phyloP scores from a whole-genome alignment of 2,329 filamentous ascomycete genomes.

The Nothophaeocryptopus gaeumannii region DNA sequence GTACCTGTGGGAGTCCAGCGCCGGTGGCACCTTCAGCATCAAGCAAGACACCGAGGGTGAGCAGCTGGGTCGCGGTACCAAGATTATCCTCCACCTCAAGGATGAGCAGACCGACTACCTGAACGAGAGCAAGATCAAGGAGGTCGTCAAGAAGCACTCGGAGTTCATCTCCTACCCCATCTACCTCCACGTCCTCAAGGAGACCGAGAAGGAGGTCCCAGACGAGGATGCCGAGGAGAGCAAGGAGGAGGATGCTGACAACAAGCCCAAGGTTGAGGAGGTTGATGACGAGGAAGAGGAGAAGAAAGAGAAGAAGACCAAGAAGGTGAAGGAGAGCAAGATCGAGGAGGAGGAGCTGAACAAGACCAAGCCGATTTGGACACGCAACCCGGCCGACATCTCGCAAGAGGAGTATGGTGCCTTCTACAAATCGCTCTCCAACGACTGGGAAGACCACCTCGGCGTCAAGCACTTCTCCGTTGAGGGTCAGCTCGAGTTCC shows the following conservation, averaged over 20 bases:
- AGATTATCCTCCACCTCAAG: slow-evolving; percentile 98
- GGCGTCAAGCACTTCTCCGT: slow-evolving; percentile 99
- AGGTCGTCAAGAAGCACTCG: slow-evolving; percentile 99
- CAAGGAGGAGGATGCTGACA: slow-evolving; percentile 74
- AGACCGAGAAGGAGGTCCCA: slow-evolving; percentile 97
- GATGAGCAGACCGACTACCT: slow-evolving; percentile 98
- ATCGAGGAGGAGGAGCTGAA: slow-evolving; percentile 99
- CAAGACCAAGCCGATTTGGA: slow-evolving; percentile 99
- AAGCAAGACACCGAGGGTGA: slow-evolving; percentile 84
- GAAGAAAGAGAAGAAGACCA: slow-evolving; percentile 93
- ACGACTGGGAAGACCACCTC: slow-evolving; percentile 99
- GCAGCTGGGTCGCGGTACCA: slow-evolving; percentile 88
- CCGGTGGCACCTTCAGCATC: slow-evolving; percentile 96
- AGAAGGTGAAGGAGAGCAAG: slow-evolving; percentile 98
- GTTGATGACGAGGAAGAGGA: slow-evolving; percentile 75
- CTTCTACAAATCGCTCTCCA: slow-evolving; percentile 99
- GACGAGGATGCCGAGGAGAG: slow-evolving; percentile 84
- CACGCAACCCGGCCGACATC: slow-evolving; percentile 94
- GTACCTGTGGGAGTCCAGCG: slow-evolving; percentile 98
- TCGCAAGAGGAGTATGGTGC: slow-evolving; percentile 92
- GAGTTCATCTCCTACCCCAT: slow-evolving; percentile 99
- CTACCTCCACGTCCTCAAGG: slow-evolving; percentile 99
- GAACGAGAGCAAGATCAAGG: slow-evolving; percentile 99
- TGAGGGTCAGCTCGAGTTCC: slow-evolving; percentile 99
- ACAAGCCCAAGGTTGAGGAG: slow-evolving; percentile 95